Percentiles rank a stretch among this genome's conserved stretches.
phyloP scores from a whole-genome alignment of 164 flowering plant genomes.

The Kalanchoe fedtschenkoi region DNA sequence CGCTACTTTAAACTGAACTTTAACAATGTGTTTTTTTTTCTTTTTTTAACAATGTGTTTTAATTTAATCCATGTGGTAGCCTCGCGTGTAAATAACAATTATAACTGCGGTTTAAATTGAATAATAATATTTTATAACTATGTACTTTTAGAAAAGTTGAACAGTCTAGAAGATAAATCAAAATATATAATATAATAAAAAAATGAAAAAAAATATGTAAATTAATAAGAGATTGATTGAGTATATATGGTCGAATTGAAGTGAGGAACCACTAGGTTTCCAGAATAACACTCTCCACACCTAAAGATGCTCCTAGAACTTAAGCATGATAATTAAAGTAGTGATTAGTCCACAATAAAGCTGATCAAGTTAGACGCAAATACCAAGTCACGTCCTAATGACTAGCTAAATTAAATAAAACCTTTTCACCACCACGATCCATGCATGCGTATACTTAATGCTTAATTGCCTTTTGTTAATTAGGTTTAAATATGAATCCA shows the following conservation, averaged over 20 bases:
- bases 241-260: neutral
- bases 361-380: neutral
- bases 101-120: too few species aligned
- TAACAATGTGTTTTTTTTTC: too few species aligned
- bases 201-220: neutral
- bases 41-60: too few species aligned
- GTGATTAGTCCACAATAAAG: conserved; percentile 1
- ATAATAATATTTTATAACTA: too few species aligned
- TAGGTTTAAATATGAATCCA: neutral
- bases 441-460: too few species aligned
- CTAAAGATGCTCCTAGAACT: conserved; percentile 2
- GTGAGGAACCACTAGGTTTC: neutral
- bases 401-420: neutral
- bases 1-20: too few species aligned
- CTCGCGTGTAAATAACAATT: too few species aligned
- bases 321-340: conserved; percentile 3
- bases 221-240: neutral
- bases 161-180: neutral
- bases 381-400: neutral
- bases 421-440: neutral
- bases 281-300: neutral
- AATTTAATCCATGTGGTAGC: too few species aligned
- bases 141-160: neutral
- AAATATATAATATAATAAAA: neutral
- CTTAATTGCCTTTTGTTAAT: neutral